These are phyloP conservation scores for Fusarium udum DNA, from an alignment of 2,329 filamentous ascomycete species.

Conservation along the genomic window DNA sequence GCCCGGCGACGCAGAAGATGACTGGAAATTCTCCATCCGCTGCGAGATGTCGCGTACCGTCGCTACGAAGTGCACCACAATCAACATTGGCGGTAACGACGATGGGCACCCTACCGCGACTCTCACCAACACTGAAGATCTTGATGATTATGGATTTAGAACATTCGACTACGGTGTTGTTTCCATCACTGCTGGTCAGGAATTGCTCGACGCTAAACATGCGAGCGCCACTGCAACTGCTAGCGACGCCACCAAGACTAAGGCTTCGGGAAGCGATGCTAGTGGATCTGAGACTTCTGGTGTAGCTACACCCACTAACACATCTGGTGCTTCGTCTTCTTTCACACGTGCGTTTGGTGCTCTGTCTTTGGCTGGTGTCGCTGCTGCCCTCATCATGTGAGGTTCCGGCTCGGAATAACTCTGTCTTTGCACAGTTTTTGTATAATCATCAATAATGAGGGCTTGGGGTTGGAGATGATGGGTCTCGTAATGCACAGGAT, in stretches of 20 bases:
- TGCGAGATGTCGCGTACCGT: conserved; percentile 13
- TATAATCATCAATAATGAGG: neutral
- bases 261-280: neutral
- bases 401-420: neutral
- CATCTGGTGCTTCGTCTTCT: neutral
- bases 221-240: neutral
- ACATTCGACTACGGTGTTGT: neutral
- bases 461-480: neutral
- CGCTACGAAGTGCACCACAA: neutral
- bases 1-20: neutral
- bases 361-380: neutral
- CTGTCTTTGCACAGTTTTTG: neutral
- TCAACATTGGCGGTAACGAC: conserved; percentile 8
- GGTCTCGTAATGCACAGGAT: neutral
- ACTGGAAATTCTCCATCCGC: conserved; percentile 11
- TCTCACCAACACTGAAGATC: neutral
- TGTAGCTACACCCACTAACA: neutral
- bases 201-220: conserved; percentile 14
- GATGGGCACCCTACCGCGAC: conserved; percentile 2
- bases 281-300: neutral
- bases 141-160: neutral
- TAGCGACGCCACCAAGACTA: neutral
- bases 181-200: conserved; percentile 6
- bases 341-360: conserved; percentile 2
- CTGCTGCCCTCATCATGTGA: neutral